phyloP scores from a whole-genome alignment of 495 filamentous ascomycete genomes.

The Neurospora discreta region DNA sequence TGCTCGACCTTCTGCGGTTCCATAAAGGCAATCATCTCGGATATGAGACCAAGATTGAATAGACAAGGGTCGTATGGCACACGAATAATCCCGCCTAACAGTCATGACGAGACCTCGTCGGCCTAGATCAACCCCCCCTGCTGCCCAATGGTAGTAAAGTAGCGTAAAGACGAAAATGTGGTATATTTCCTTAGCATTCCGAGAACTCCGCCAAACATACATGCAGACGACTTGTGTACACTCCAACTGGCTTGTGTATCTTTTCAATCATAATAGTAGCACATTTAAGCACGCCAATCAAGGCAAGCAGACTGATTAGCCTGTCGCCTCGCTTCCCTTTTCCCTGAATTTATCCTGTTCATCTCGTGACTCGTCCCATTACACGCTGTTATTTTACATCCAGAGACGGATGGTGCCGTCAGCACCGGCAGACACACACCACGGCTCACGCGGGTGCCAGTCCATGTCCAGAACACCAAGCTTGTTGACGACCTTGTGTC shows the following conservation, averaged over 20 bases:
- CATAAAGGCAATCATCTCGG: neutral
- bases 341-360: neutral
- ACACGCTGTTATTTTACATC: constrained; percentile 21
- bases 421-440: constrained; percentile 87
- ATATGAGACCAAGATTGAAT: neutral
- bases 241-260: neutral
- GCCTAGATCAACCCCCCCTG: neutral
- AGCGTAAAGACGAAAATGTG: neutral
- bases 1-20: neutral
- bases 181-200: neutral
- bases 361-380: neutral
- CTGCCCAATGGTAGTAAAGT: neutral
- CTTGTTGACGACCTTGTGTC: constrained; percentile 69
- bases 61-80: neutral
- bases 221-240: neutral
- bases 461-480: constrained; percentile 88
- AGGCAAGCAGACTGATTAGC: neutral
- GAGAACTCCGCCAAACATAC: neutral
- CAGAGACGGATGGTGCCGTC: constrained; percentile 61
- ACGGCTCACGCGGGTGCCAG: constrained; percentile 88
- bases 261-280: neutral
- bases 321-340: neutral
- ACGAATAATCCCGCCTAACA: neutral
- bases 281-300: neutral
- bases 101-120: neutral